Evolutionary conservation across 2,329 filamentous ascomycete genomes (phyloP).

Genomic region (Fusarium pilosicola): DNA sequence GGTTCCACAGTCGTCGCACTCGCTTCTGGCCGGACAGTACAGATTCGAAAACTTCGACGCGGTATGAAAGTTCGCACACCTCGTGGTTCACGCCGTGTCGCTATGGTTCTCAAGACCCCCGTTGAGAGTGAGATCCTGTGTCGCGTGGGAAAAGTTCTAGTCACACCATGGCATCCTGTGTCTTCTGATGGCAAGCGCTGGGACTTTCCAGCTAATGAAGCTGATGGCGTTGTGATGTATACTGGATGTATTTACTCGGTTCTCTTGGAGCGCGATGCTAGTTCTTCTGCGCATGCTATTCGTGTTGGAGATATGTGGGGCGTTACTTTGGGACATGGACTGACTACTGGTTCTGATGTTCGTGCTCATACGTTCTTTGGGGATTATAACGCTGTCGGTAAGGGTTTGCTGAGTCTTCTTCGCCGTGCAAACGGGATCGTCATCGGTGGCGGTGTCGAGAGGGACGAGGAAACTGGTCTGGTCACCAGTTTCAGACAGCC

Average conservation of each 20-base stretch:
- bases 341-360: conserved; percentile 49
- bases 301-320: conserved; percentile 59
- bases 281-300: conserved; percentile 61
- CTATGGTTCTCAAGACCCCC: conserved; percentile 61
- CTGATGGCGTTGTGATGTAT: conserved; percentile 51
- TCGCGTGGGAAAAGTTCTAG: conserved; percentile 56
- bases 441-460: conserved; percentile 55
- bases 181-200: conserved; percentile 52
- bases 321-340: conserved; percentile 68
- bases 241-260: conserved; percentile 67
- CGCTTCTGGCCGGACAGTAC: conserved; percentile 51
- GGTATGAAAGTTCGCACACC: conserved; percentile 64
- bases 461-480: conserved; percentile 52
- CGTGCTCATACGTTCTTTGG: conserved; percentile 67
- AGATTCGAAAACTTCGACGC: conserved; percentile 55
- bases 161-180: conserved; percentile 71
- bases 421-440: conserved; percentile 54
- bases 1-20: conserved; percentile 59
- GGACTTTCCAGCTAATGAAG: conserved; percentile 58
- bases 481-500: conserved; percentile 45
- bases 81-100: conserved; percentile 58
- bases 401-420: conserved; percentile 51
- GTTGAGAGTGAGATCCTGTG: conserved; percentile 56
- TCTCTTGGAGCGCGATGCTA: conserved; percentile 59
- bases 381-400: conserved; percentile 56